These are phyloP conservation scores for Heritiera fomes DNA, from an alignment of 345 rosid species.

Conservation along the genomic window DNA sequence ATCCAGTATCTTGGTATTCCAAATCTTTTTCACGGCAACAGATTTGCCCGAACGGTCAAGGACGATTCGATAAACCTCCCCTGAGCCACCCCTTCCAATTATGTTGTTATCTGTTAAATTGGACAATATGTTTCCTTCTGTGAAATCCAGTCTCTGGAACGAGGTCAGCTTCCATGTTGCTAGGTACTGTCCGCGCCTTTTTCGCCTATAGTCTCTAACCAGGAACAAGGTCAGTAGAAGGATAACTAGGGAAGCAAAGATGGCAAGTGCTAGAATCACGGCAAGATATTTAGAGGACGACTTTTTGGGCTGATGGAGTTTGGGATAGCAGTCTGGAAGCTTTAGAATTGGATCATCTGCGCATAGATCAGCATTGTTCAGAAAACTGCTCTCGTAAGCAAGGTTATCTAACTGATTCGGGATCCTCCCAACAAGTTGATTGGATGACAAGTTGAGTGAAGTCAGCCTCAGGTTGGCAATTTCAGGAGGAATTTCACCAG, in stretches of 20 bases:
- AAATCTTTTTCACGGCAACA: conserved; percentile 90
- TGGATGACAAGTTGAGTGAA: conserved; percentile 66
- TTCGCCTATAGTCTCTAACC: conserved; percentile 47
- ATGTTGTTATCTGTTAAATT: conserved; percentile 65
- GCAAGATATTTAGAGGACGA: conserved; percentile 49
- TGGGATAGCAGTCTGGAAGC: conserved; percentile 56
- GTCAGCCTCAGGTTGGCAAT: conserved; percentile 48
- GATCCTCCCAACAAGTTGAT: conserved; percentile 60
- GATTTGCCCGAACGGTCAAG: conserved; percentile 41
- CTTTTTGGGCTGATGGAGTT: conserved; percentile 29
- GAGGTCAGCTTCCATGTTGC: conserved; percentile 85
- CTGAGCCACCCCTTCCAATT: conserved; percentile 93
- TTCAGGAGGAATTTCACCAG: conserved; percentile 67
- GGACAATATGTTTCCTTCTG: conserved; percentile 56
- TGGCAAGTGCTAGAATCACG: conserved; percentile 43
- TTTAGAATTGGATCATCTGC: conserved; percentile 43
- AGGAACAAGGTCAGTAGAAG: conserved; percentile 40
- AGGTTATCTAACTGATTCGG: conserved; percentile 55
- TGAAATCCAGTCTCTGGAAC: conserved; percentile 69
- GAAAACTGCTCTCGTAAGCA: conserved; percentile 70
- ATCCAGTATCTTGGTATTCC: conserved; percentile 55
- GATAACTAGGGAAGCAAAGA: conserved; percentile 35
- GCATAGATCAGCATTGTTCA: conserved; percentile 70
- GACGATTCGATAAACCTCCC: conserved; percentile 67
- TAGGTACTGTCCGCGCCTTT: conserved; percentile 35